Base-by-base conservation (phyloP, 2,329 filamentous ascomycete genomes). In the Trichoderma endophyticum region DNA sequence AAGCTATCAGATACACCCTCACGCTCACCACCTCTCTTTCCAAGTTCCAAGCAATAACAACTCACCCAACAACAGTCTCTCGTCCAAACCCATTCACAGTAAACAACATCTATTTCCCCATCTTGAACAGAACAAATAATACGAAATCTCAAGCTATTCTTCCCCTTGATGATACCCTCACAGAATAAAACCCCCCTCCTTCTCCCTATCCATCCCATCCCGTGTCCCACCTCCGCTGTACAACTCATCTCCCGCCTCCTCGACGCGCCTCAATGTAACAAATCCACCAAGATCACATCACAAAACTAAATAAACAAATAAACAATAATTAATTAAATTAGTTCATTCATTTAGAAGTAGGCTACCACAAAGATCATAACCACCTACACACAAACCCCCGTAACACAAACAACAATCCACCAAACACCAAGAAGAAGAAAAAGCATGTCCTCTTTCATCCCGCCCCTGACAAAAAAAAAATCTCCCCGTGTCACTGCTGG, bases 211-310 rank as follows among this genome's bases (percentile, higher is more conserved):
- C 36, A 43, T 43, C 28, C 18, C 30, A 48, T 68, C 51, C 62
- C 62, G 32, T 61, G 70, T 71, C 51, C 54, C 36, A 71, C 70
- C 51, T 71, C 63, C 70, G 61, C 56, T 39, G 70, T 71, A 63
- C 56, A 61, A 71, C 70, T 61, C 3, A 51, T 43, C 12, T 34
- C 18, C 65, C 34, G 30, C 64, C 60, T 62, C 60, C 60, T 63
- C 60, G 60, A 61, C 56, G 34, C 28, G 15, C 28, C 28, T 59
- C 28, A 28, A 59, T 48, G 28, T 30, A 71, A 67, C 48, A 60
- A 67, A 36, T n/a, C 28, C 48, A 67, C 36, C 51, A 28, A 26
- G 11, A 30, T 12, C 24, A 43, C 39, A 43, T 36, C 36, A 57
- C 26, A 60, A 26, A 11, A 28, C 2, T 11, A 56, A 34, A n/a